phyloP scores from a whole-genome alignment of 2,329 filamentous ascomycete species.

The Xylariaceae sp. region DNA sequence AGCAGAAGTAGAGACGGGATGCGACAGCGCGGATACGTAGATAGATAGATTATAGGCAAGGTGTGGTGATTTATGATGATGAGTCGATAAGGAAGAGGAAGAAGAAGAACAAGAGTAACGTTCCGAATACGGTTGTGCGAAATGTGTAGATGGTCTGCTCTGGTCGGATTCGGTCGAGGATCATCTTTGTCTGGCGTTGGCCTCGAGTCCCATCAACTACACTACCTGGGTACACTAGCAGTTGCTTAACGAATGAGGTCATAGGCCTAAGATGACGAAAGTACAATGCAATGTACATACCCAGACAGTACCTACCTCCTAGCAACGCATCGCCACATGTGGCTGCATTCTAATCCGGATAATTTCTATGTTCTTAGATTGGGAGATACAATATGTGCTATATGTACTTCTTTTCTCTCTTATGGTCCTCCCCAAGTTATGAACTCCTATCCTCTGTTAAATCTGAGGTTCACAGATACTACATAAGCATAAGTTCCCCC shows the following conservation, averaged over 20 bases:
- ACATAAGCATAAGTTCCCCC: background rate
- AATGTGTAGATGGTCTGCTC: constrained; percentile 1
- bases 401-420: no score
- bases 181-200: constrained; percentile 3
- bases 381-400: no score
- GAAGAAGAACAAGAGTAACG: no score
- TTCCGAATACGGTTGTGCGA: background rate
- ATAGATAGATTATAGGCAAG: background rate
- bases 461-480: background rate
- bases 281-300: background rate
- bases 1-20: background rate
- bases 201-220: background rate
- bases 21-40: background rate
- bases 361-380: no score
- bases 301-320: background rate
- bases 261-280: constrained; percentile 5
- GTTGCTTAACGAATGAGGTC: constrained; percentile 20
- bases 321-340: background rate
- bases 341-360: background rate
- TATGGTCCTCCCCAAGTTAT: no score
- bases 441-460: no score
- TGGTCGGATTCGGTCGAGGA: constrained; percentile 2
- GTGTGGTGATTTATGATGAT: background rate
- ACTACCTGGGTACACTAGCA: background rate
- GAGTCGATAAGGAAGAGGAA: background rate